Conservation (phyloP, 345 rosid species). For the Iberis pinnata region DNA sequence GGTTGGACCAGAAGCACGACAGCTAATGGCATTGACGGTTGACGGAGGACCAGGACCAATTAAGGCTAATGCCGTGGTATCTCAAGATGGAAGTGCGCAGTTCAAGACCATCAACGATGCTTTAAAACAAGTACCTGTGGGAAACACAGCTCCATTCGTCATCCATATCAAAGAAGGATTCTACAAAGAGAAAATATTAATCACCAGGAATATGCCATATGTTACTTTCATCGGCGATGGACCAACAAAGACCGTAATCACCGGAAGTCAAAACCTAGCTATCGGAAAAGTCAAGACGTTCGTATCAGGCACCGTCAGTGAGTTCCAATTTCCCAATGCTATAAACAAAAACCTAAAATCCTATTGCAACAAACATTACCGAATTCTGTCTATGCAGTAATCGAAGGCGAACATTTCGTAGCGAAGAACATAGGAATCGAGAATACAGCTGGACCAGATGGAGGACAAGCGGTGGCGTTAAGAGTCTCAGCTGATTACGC, state of each 20-base stretch:
- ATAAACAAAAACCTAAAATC: neutral
- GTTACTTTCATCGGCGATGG: slow-evolving; percentile 75
- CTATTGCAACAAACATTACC: neutral
- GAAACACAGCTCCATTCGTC: slow-evolving; percentile 35
- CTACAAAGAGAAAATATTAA: slow-evolving; percentile 45
- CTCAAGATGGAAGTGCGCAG: slow-evolving; percentile 67
- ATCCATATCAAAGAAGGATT: slow-evolving; percentile 62
- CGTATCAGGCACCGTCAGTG: slow-evolving; percentile 54
- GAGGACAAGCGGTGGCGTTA: slow-evolving; percentile 69
- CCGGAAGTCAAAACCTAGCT: slow-evolving; percentile 39
- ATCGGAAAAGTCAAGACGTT: slow-evolving; percentile 44
- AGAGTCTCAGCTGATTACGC: slow-evolving; percentile 48
- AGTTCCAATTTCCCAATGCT: slow-evolving; percentile 21
- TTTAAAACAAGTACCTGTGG: slow-evolving; percentile 37
- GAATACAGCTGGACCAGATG: slow-evolving; percentile 57
- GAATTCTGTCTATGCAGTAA: slow-evolving; percentile 28
- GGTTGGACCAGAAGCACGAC: slow-evolving; percentile 34
- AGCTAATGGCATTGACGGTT: slow-evolving; percentile 31
- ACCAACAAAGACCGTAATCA: slow-evolving; percentile 48
- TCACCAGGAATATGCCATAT: slow-evolving; percentile 29
- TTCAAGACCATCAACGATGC: slow-evolving; percentile 51
- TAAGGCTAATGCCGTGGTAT: slow-evolving; percentile 49
- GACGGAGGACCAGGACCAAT: slow-evolving; percentile 21
- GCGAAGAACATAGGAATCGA: slow-evolving; percentile 62
- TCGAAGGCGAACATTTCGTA: slow-evolving; percentile 45